These are phyloP conservation scores for Dovyalis caffra DNA, from an alignment of 345 rosid species.

Conservation along the genomic window DNA sequence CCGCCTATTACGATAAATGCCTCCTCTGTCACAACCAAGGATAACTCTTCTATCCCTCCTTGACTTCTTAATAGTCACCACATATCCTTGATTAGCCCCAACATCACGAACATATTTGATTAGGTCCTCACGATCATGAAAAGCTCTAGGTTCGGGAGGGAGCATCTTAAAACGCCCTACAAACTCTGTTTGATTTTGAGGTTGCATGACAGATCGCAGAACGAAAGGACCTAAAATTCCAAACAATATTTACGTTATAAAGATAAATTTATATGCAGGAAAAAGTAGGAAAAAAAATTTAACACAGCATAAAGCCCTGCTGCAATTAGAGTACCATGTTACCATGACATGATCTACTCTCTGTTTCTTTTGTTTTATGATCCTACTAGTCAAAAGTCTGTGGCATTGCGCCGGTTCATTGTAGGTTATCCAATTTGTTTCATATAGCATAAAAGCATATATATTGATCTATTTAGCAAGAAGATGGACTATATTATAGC, in stretches of 20 bases:
- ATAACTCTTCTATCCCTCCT: conserved; percentile 48
- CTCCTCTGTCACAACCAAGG: conserved; percentile 55
- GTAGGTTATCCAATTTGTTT: too few relatives aligned
- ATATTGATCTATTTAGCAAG: too few relatives aligned
- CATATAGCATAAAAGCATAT: too few relatives aligned
- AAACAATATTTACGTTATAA: background rate
- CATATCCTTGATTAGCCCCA: conserved; percentile 47
- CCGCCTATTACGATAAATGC: conserved; percentile 47
- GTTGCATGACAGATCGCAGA: conserved; percentile 18
- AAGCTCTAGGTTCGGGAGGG: conserved; percentile 39
- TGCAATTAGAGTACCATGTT: background rate
- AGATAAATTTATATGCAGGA: background rate
- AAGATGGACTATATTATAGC: too few relatives aligned
- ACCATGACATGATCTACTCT: background rate
- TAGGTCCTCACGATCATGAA: conserved; percentile 43
- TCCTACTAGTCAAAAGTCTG: too few relatives aligned
- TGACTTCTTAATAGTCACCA: conserved; percentile 50
- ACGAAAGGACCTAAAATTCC: conserved; percentile 8
- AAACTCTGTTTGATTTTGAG: conserved; percentile 19
- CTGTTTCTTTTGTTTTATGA: too few relatives aligned
- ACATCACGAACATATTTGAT: conserved; percentile 41
- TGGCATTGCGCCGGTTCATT: too few relatives aligned
- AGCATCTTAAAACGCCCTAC: conserved; percentile 34
- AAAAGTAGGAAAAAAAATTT: too few relatives aligned
- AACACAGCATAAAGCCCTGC: background rate